A percentile compares a stretch with the other conserved stretches of the same genome.
phyloP scores from a whole-genome alignment of 208 protist species.

The Leishmania lainsoni region DNA sequence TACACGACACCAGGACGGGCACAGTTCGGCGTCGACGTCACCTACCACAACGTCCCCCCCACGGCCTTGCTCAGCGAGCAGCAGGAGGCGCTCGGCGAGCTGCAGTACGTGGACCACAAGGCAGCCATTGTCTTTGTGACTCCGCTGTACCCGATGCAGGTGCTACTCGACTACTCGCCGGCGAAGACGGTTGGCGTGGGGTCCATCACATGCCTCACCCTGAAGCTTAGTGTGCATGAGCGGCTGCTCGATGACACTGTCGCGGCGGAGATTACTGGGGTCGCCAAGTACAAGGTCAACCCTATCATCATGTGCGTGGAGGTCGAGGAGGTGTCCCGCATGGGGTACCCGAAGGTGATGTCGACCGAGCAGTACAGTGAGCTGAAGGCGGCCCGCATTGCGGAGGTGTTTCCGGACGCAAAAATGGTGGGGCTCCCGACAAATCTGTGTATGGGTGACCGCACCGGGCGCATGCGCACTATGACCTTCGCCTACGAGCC shows the following conservation, averaged over 20 bases:
- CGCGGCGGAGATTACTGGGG: conserved; percentile 76
- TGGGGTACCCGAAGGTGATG: conserved; percentile 87
- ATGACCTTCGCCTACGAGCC: conserved; percentile 88
- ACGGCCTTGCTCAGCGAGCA: conserved; percentile 65
- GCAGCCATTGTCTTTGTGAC: conserved; percentile 78
- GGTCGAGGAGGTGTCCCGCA: conserved; percentile 85
- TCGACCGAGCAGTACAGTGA: conserved; percentile 88
- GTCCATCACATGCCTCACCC: conserved; percentile 89
- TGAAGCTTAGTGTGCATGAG: conserved; percentile 82
- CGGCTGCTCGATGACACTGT: conserved; percentile 76
- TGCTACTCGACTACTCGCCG: conserved; percentile 84
- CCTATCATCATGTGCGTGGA: conserved; percentile 79
- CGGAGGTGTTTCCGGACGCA: conserved; percentile 76
- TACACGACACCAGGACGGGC: conserved; percentile 52
- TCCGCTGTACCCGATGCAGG: conserved; percentile 83
- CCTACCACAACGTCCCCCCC: conserved; percentile 55
- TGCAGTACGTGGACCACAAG: conserved; percentile 83
- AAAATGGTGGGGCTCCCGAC: conserved; percentile 70
- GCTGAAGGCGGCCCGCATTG: conserved; percentile 78
- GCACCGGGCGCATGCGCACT: conserved; percentile 69
- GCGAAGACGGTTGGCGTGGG: conserved; percentile 87
- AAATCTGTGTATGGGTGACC: conserved; percentile 63
- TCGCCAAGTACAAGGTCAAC: conserved; percentile 81
- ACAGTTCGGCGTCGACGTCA: conserved; percentile 72
- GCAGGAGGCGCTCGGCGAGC: conserved; percentile 78